These are phyloP conservation scores for Candolleomyces aberdarensis DNA, from an alignment of 768 basidiomycete genomes.

Conservation along the genomic window DNA sequence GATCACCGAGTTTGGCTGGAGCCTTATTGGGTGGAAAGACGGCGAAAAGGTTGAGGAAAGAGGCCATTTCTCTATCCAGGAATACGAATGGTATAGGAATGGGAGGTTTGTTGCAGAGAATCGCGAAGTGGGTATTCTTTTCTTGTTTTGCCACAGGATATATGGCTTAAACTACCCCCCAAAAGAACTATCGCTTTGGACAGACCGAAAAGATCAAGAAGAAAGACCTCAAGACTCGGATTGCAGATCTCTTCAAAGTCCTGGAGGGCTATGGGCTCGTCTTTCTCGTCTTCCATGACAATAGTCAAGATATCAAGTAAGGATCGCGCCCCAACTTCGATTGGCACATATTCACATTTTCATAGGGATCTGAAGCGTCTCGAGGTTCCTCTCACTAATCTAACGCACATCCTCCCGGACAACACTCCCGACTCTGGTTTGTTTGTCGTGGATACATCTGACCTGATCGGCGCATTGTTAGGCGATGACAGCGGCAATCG, in stretches of 20 bases:
- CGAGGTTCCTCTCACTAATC: conserved; percentile 48
- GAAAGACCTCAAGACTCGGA: conserved; percentile 46
- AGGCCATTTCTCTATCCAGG: conserved; percentile 65
- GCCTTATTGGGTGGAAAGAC: conserved; percentile 52
- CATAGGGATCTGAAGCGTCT: conserved; percentile 59
- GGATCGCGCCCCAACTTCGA: conserved; percentile 6
- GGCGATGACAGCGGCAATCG: conserved; percentile 54
- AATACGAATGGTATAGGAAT: conserved; percentile 57
- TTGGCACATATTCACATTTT: background rate
- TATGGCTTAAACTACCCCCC: background rate
- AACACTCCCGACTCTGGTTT: conserved; percentile 46
- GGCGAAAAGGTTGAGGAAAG: conserved; percentile 44
- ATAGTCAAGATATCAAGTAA: conserved; percentile 73
- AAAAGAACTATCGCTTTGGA: conserved; percentile 68
- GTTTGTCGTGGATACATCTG: conserved; percentile 70
- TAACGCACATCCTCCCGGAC: conserved; percentile 59
- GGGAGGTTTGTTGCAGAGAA: conserved; percentile 60
- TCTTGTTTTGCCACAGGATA: background rate
- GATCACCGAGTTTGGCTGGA: conserved; percentile 85
- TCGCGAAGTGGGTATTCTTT: conserved; percentile 43
- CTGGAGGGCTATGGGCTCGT: conserved; percentile 51
- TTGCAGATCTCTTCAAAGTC: conserved; percentile 42
- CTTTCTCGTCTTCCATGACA: conserved; percentile 81
- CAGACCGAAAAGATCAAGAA: conserved; percentile 52
- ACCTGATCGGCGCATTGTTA: conserved; percentile 72